Evolutionary conservation across 2,329 filamentous ascomycete genomes (phyloP), one percentile per base, ranked within the genome.

Genomic region (Fusarium sp.): DNA sequence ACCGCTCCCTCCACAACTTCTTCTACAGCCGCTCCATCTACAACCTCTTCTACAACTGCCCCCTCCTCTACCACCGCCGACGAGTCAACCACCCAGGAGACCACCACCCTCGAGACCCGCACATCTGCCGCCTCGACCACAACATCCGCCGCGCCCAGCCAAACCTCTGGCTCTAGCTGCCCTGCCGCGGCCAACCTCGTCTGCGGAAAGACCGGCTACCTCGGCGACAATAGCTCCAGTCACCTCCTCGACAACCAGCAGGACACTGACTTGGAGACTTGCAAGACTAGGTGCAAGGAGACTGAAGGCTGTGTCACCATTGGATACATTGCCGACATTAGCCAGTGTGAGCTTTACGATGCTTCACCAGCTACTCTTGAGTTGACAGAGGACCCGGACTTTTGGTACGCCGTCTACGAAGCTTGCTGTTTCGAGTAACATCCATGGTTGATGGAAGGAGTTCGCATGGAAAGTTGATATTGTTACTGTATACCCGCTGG

Each of bases 261-360:
- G 11, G 47, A 56, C 10, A 40, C 25, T 4, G 43, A 47, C 14
- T 20, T 71, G 27, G 64, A 58, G 22, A n/a, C 35, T 22, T 75
- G 72, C 30, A 27, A 71, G 58, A 25, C 52, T 8, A 10, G 45
- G n/a, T 74, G 72, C 30, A 14, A 62, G 20, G 25, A 58, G 3
- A 40, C 62, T 6, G 15, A 64, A 11, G 27, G 43, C 11, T 75
- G 72, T 54, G 43, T 58, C n/a, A 22, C 67, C 12, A 71, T 75
- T 22, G 72, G 72, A 43, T 38, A 75, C n/a, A 62, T 45, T 45
- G 43, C 25, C 27, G 30, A 12, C 43, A 43, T 9, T 20, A 45
- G 22, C 15, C 70, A 73, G 47, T 75, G 72, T 43, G 72, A 75
- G 58, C 66, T 75, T 32, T 75, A 75, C 15, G 37, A 66, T 11